Evolutionary conservation across 805 yeast genomes (phyloP).

Genomic region (Sugiyamaella americana): DNA sequence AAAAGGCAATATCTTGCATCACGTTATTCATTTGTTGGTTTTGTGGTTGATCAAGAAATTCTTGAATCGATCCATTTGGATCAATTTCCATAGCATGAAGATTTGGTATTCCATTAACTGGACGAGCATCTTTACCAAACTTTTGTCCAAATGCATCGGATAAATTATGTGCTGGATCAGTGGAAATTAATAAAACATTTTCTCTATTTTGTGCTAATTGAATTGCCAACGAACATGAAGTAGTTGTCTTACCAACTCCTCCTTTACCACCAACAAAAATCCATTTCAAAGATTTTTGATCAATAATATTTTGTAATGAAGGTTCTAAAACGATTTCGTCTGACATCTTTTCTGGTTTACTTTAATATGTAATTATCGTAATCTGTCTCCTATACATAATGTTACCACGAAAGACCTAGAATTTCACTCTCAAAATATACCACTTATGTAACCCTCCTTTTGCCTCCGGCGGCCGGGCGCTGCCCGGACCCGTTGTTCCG

Average conservation of each 20-base stretch:
- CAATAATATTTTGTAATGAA: constrained; percentile 37
- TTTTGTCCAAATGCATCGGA: constrained; percentile 98
- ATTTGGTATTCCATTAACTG: constrained; percentile 82
- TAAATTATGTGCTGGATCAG: constrained; percentile 97
- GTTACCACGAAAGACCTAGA: too few species aligned
- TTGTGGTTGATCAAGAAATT: constrained; percentile 49
- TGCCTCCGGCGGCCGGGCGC: too few species aligned
- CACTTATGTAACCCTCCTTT: too few species aligned
- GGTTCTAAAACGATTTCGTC: constrained; percentile 31
- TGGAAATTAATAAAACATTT: constrained; percentile 81
- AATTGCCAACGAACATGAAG: constrained; percentile 91
- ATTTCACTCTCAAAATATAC: too few species aligned
- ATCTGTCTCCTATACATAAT: too few species aligned
- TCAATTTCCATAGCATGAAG: constrained; percentile 98
- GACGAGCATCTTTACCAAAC: constrained; percentile 93
- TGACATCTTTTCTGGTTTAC: constrained; percentile 11
- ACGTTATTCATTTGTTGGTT: constrained; percentile 53
- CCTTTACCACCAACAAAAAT: constrained; percentile 99
- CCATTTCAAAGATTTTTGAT: constrained; percentile 68
- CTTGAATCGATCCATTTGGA: constrained; percentile 89
- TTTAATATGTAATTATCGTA: too few species aligned
- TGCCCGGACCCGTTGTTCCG: too few species aligned
- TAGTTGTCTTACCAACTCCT: constrained; percentile 98
- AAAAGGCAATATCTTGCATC: constrained; percentile 87
- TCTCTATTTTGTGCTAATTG: constrained; percentile 85